Evolutionary conservation across 495 filamentous ascomycete genomes (phyloP), one percentile per base, ranked within the genome.

Genomic region (Trichoderma orchidacearum): DNA sequence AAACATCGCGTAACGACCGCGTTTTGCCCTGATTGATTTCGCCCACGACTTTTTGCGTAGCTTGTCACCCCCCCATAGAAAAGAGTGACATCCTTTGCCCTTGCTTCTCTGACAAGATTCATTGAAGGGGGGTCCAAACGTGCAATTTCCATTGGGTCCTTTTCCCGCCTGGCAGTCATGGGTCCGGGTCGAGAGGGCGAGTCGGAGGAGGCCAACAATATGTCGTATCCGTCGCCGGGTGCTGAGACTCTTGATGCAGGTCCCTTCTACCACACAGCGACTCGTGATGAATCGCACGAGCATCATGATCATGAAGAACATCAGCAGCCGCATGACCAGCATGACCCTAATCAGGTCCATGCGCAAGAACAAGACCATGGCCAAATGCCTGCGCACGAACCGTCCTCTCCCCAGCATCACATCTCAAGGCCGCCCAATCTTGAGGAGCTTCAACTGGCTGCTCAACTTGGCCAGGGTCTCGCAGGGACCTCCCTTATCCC

Each of bases 381-480:
- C 31, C 29, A 54, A 12, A 17, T 54, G 30, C 30, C 30, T 13
- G 8, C 30, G 8, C 63, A 62, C 28, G 68, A 68, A 12, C 51
- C 66, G 9, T 34, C 66, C 7, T 28, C 66, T 1, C 63, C 66
- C 12, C 64, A 62, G 35, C 68, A 68, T 28, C 63, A 68, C 30
- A 59, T 65, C 27, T 52, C 61, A 3, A 66, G 62, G 15, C 59
- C 69, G 3, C 60, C 64, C 1, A 74, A 66, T 56, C 63, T 64
- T 17, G 75, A 77, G 54, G 76, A 79, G 58, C 68, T 79, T 23
- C 75, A 75, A 55, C 64, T 80, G 3, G 73, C 76, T 4, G 78
- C 76, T 30, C 77, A 79, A 62, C 60, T 80, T 41, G 74, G 73
- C 38, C 74, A 75, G 53, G 73, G 64, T 50, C 64, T 78, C 21